phyloP scores from a whole-genome alignment of 345 rosid genomes.

The Garcia nutans region DNA sequence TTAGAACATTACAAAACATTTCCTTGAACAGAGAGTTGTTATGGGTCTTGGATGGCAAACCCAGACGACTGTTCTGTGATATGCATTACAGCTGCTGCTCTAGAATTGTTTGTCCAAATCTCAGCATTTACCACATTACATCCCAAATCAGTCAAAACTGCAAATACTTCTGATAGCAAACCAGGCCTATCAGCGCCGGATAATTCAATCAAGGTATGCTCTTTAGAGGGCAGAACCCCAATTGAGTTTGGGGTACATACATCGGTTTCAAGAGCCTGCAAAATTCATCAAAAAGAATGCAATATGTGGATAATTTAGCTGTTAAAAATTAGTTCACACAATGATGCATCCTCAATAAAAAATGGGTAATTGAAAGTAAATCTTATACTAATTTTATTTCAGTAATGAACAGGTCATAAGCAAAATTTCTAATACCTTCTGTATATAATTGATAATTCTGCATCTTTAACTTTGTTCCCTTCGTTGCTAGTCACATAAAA shows the following conservation, averaged over 20 bases:
- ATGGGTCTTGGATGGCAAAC: slow-evolving; percentile 36
- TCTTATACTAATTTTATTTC: neutral
- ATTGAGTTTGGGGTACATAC: slow-evolving; percentile 28
- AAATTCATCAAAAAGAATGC: slow-evolving; percentile 2
- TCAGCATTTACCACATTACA: slow-evolving; percentile 50
- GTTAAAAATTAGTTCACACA: neutral
- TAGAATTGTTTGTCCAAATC: slow-evolving; percentile 53
- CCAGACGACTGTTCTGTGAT: slow-evolving; percentile 40
- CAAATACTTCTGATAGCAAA: slow-evolving; percentile 49
- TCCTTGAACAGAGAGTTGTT: slow-evolving; percentile 37
- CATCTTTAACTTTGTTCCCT: slow-evolving; percentile 29
- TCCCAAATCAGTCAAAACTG: slow-evolving; percentile 44
- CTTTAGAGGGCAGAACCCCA: slow-evolving; percentile 35
- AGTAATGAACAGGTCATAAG: neutral
- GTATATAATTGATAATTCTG: slow-evolving; percentile 21
- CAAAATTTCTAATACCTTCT: slow-evolving; percentile 31
- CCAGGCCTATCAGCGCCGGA: slow-evolving; percentile 52
- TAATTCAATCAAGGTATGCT: slow-evolving; percentile 43
- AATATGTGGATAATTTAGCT: neutral
- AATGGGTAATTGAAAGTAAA: neutral
- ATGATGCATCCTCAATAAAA: neutral
- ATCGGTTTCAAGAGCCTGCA: slow-evolving; percentile 43
- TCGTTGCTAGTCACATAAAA: slow-evolving; percentile 32
- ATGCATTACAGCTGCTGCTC: slow-evolving; percentile 45
- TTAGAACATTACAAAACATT: slow-evolving; percentile 36